Evolutionary conservation across 768 basidiomycete species (phyloP), one percentile per base, ranked within the genome.

Genomic region (Amanita exitialis): DNA sequence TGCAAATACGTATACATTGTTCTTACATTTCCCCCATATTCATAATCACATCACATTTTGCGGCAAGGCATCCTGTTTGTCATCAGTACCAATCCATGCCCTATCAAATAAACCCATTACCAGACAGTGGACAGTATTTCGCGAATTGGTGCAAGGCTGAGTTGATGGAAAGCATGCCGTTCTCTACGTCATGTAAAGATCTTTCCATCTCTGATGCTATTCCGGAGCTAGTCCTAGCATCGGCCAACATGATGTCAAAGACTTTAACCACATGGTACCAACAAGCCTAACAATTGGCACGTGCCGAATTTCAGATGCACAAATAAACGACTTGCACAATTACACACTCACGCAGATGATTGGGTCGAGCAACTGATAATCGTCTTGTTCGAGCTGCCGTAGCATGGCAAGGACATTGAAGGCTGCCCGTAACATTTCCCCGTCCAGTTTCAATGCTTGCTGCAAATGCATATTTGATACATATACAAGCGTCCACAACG

Each of bases 341-440:
- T 36, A 21, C 12, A 7, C 34, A 73, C 78, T 57, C 56, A 80
- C 79, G 35, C 72, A 69, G 18, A 78, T 63, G 36, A 76, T 71
- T 4, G 79, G 78, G 63, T 80, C 78, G 15, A 80, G 61, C 53
- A 69, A 73, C 49, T 69, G 67, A 58, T 77, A 80, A 57, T 81
- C 79, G 5, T 62, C 66, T 25, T 76, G 75, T 44, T 59, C 62
- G 16, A 81, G 66, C 36, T 75, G 68, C 21, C 70, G 69, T 25
- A 81, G 68, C 18, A 78, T 65, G 23, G 66, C 61, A 16, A 73
- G 64, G 6, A 78, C 39, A 12, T 32, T 49, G 39, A 32, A 49
- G 37, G 39, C 49, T 34, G 49, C 32, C 34, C 38, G 49, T 28
- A 49, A 18, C 30, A 41, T 32, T 20, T 37, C 28, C 16, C 16